phyloP scores from a whole-genome alignment of 257 asterid species.

The Nicotiana knightiana region DNA sequence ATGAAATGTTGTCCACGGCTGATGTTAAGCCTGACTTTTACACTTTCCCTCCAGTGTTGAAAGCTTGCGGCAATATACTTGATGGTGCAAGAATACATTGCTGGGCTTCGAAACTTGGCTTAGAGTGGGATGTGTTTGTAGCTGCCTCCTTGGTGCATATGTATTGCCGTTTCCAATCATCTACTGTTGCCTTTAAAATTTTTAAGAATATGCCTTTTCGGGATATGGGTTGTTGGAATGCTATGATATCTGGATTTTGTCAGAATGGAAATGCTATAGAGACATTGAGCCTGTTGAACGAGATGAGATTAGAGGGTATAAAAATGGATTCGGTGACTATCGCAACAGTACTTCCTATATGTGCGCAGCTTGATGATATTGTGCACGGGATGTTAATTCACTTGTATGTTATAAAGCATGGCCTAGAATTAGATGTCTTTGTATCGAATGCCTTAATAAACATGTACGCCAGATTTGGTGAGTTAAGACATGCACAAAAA shows the following conservation, averaged over 20 bases:
- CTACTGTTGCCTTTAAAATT: constrained; percentile 39
- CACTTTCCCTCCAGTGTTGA: constrained; percentile 67
- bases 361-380: constrained; percentile 51
- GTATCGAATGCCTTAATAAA: constrained; percentile 81
- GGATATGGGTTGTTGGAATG: constrained; percentile 90
- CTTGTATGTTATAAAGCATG: constrained; percentile 54
- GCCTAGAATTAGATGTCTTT: constrained; percentile 51
- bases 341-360: constrained; percentile 62
- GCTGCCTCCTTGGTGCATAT: constrained; percentile 80
- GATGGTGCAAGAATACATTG: constrained; percentile 67
- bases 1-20: constrained; percentile 46
- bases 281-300: constrained; percentile 48
- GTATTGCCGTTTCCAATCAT: constrained; percentile 68
- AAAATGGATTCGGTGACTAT: constrained; percentile 63
- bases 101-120: constrained; percentile 60
- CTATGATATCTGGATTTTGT: constrained; percentile 80
- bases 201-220: constrained; percentile 72
- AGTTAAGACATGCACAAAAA: constrained; percentile 40
- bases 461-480: constrained; percentile 74
- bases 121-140: constrained; percentile 77
- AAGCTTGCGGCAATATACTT: constrained; percentile 48
- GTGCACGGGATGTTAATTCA: constrained; percentile 50
- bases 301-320: constrained; percentile 57
- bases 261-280: constrained; percentile 52
- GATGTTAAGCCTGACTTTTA: constrained; percentile 72